Base-by-base conservation (phyloP, 805 yeast genomes). In the Cephaloascus fragrans region DNA sequence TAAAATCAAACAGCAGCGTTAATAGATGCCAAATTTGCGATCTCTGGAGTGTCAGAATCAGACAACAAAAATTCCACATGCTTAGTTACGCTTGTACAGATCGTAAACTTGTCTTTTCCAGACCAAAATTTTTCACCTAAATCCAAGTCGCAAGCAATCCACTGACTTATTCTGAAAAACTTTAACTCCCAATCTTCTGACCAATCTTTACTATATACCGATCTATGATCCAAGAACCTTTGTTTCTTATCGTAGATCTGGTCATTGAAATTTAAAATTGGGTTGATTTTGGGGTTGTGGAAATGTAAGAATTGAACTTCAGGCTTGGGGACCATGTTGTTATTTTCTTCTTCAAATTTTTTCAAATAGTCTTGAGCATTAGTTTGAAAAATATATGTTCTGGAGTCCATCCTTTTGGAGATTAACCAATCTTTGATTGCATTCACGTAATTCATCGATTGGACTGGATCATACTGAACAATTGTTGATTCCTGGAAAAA, bases 371-470 rank as follows among this genome's bases (percentile, higher is more conserved):
- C 49, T 23, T 23, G 6, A 23, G 28, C 28, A 31, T 55, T 52
- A 15, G 42, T 40, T 40, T 61, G 66, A 43, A 46, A 57, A 4
- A 64, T 61, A 41, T 54, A 47, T 19, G 62, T 40, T 18, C 68
- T 43, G 4, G 57, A 37, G 41, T 63, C 69, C 20, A 53, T 19
- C 1, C 40, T 40, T 37, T 55, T 50, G 1, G 14, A 16, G 4
- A 15, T 16, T 26, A 61, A 48, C 56, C 58, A 62, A 6, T 41
- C 32, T 29, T 46, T 41, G 64, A 67, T 62, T 17, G 49, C 49
- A 5, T 37, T 31, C 29, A 44, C 35, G 41, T 52, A 57, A 33
- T 44, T 44, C 18, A 23, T 26, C 4, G 47, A 39, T 32, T 50
- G 50, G 12, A 45, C 43, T 10, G 65, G 65, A 35, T 54, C 59